Evolutionary conservation across 306 rosid genomes (phyloP), one percentile per base, ranked within the genome.

Genomic region (Cyamopsis tetragonoloba): DNA sequence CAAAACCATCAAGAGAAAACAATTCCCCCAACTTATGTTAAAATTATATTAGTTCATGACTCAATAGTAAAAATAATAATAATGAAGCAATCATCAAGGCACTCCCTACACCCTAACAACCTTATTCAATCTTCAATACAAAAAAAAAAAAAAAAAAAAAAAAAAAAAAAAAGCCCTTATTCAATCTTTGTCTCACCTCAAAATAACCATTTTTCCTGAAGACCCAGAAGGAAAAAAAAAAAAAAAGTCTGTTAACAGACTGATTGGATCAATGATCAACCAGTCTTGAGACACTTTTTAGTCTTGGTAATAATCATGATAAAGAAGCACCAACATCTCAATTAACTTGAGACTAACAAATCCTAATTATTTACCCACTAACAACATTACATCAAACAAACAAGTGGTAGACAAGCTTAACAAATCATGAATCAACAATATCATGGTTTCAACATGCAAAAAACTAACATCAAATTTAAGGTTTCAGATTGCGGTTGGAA

Each of bases 51-150:
- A 11, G 13, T 54, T 34, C 14, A 24, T 20, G 62, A 35, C 18
- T 27, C 64, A 46, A 57, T 15, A 54, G 43, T 28, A 23, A 8
- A 19, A 18, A 39, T 17, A 41, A 30, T 64, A 22, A 62, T 76
- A 49, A 62, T 49, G 58, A 41, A 60, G 54, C 66, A 68, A 60
- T 39, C 32, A 60, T 50, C 80, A 68, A 26, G 61, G 39, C 26
- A 50, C n/a, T 60, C 27, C 24, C 48, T 30, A 53, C 0, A 5
- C 26, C 60, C 62, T 5, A 50, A 22, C 71, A 39, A 30, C 55
- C 19, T 17, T 30, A 26, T 57, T 17, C 20, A 44, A 24, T 31
- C 35, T 11, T 57, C 19, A 31, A 56, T 9, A 17, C 19, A 27
- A 31, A 43, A 5, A 17, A 11, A 15, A 8, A 58, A 34, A 30